phyloP scores from a whole-genome alignment of 1,139 yeast genomes.

The Suhomyces terraborum region DNA sequence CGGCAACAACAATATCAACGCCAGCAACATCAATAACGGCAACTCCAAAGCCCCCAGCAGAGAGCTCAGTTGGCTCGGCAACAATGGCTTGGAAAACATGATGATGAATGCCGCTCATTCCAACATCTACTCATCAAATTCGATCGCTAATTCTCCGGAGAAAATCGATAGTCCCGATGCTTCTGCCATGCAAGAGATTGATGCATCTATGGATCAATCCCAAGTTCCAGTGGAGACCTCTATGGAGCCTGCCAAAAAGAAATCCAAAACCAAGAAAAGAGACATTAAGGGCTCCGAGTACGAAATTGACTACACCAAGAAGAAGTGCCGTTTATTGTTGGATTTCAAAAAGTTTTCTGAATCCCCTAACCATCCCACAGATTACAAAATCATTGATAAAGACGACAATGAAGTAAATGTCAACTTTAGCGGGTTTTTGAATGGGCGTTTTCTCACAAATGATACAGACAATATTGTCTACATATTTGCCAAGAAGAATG shows the following conservation, averaged over 20 bases:
- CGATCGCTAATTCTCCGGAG: constrained; percentile 8
- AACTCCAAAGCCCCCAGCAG: constrained; percentile 9
- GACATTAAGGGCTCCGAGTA: constrained; percentile 15
- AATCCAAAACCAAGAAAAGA: constrained; percentile 9
- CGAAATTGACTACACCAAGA: constrained; percentile 11
- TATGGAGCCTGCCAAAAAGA: constrained; percentile 12
- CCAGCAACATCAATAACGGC: background rate
- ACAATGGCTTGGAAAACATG: constrained; percentile 8
- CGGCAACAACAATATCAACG: background rate
- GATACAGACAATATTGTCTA: constrained; percentile 45
- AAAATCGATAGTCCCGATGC: constrained; percentile 10
- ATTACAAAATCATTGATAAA: constrained; percentile 36
- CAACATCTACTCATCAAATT: constrained; percentile 1
- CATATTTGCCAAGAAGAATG: constrained; percentile 26
- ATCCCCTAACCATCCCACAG: constrained; percentile 17
- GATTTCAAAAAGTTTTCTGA: constrained; percentile 29
- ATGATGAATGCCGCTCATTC: constrained; percentile 3
- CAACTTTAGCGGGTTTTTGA: constrained; percentile 41
- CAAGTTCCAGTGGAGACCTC: background rate
- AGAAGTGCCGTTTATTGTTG: constrained; percentile 25
- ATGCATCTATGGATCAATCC: background rate
- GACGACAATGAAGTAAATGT: constrained; percentile 25
- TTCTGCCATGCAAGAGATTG: background rate
- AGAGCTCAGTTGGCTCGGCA: constrained; percentile 12
- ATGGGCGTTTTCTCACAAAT: constrained; percentile 47